Conservation (phyloP, 257 asterid species). For the Datura wrightii region DNA sequence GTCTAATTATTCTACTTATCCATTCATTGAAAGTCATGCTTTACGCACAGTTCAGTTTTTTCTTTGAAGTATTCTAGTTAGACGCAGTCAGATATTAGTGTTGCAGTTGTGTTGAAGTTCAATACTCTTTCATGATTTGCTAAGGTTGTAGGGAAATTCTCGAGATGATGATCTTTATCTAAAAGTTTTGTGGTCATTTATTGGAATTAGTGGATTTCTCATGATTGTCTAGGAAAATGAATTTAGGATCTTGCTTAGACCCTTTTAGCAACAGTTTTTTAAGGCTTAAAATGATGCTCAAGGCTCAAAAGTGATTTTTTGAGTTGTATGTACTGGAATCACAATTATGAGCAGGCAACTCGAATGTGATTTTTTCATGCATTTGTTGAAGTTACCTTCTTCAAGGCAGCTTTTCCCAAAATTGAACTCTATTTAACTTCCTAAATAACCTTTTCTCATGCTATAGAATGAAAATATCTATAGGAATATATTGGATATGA, state of each 20-base stretch:
- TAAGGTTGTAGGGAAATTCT: slow-evolving; percentile 16
- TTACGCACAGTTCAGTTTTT: slow-evolving; percentile 14
- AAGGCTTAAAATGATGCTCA: background rate
- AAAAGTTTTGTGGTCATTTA: background rate
- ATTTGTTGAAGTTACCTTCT: slow-evolving; percentile 12
- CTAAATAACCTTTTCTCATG: background rate
- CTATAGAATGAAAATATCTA: background rate
- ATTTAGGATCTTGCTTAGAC: slow-evolving; percentile 25
- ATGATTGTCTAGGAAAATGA: slow-evolving; percentile 1
- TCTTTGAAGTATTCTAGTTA: background rate
- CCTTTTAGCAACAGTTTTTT: background rate
- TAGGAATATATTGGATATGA: background rate
- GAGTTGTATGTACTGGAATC: background rate
- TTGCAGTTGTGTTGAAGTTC: slow-evolving; percentile 19
- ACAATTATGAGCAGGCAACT: background rate
- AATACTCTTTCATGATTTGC: background rate
- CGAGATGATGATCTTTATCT: background rate
- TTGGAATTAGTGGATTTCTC: background rate
- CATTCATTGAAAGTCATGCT: background rate
- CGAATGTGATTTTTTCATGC: background rate
- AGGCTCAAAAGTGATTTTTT: background rate
- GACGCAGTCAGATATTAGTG: slow-evolving; percentile 4
- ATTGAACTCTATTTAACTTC: background rate
- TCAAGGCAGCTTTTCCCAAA: slow-evolving; percentile 6
- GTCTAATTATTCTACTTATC: background rate